Conservation (phyloP, 2,329 filamentous ascomycete species). For the Aspergillus uvarum region DNA sequence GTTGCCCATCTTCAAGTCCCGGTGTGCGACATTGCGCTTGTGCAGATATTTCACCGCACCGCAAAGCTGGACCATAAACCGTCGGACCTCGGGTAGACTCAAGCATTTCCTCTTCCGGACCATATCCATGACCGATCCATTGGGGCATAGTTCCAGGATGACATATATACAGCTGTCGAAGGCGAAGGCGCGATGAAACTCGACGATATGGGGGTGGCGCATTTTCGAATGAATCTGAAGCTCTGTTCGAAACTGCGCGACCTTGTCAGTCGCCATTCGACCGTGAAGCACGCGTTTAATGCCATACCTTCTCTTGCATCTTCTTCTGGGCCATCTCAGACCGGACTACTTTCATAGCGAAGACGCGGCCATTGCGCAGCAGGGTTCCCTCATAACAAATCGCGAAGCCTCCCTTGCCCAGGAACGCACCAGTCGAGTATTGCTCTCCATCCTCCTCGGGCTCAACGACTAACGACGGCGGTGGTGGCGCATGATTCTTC, state of each 20-base stretch:
- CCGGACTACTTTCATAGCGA: constrained; percentile 53
- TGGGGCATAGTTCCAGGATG: constrained; percentile 88
- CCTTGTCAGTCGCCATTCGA: constrained; percentile 10
- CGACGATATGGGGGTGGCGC: constrained; percentile 91
- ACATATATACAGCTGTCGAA: constrained; percentile 89
- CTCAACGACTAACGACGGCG: constrained; percentile 46
- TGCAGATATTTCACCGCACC: constrained; percentile 99
- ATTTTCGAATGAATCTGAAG: constrained; percentile 98
- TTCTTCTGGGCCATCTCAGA: constrained; percentile 52
- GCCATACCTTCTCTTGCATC: constrained; percentile 51
- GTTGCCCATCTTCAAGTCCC: constrained; percentile 97
- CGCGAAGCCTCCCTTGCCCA: constrained; percentile 53
- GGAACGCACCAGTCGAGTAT: constrained; percentile 47
- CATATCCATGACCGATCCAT: constrained; percentile 97
- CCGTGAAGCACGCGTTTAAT: too few species aligned
- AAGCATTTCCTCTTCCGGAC: constrained; percentile 87
- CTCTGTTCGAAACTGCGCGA: constrained; percentile 67
- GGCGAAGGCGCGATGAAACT: constrained; percentile 91
- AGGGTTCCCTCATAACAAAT: constrained; percentile 51
- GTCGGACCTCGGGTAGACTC: constrained; percentile 89
- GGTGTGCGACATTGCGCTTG: constrained; percentile 89
- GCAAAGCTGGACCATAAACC: constrained; percentile 91
- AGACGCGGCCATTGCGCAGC: constrained; percentile 45
- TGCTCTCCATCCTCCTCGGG: constrained; percentile 46
- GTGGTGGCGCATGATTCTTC: constrained; percentile 48